Conservation (phyloP, 164 flowering plant genomes). For the Cinnamomum chago region DNA sequence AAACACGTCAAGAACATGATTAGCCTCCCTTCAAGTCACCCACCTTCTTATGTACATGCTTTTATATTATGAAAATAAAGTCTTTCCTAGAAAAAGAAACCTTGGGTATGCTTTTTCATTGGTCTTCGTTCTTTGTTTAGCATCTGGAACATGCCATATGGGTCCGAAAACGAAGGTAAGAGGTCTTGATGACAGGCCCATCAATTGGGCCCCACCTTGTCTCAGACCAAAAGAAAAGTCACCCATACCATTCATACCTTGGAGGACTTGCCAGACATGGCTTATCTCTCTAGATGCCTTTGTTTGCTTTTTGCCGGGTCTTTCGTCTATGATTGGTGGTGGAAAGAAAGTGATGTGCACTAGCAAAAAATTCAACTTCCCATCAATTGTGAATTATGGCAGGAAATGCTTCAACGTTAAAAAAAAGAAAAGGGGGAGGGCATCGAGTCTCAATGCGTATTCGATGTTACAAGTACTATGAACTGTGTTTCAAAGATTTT, state of each 20-base stretch:
- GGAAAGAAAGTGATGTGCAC: constrained; percentile 12
- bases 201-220: constrained; percentile 3
- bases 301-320: constrained; percentile 4
- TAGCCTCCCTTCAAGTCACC: constrained; percentile 11
- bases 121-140: background rate
- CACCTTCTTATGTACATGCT: constrained; percentile 12
- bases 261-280: background rate
- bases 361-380: background rate
- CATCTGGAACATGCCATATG: background rate
- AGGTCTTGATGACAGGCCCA: background rate
- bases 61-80: constrained; percentile 4
- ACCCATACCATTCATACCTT: constrained; percentile 13
- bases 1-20: constrained; percentile 32
- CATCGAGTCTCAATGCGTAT: too few species aligned
- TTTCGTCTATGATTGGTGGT: constrained; percentile 5
- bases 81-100: constrained; percentile 1
- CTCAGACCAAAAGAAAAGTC: constrained; percentile 12
- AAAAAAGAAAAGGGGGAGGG: too few species aligned
- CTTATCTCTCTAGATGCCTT: background rate
- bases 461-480: too few species aligned
- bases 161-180: background rate
- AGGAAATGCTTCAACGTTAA: too few species aligned
- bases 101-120: background rate
- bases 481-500: too few species aligned
- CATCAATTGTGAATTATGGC: too few species aligned